phyloP scores from a whole-genome alignment of 192 early-diverging fungal genomes.

The Coemansia sp. region DNA sequence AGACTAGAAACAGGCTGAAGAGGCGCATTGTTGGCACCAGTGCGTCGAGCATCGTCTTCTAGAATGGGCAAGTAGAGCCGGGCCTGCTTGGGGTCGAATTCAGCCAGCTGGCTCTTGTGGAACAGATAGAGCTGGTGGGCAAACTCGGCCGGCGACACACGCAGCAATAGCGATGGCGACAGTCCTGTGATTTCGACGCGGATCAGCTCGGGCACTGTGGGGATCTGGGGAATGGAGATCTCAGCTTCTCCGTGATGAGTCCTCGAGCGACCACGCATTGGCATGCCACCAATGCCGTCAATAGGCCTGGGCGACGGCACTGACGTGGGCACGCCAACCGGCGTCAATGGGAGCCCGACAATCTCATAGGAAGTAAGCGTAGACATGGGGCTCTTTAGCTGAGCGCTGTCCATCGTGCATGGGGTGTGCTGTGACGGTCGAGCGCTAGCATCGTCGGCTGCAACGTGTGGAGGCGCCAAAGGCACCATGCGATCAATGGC shows the following conservation, averaged over 20 bases:
- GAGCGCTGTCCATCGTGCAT: slow-evolving; percentile 13
- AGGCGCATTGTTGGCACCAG: not conserved
- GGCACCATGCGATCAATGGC: slow-evolving; percentile 47
- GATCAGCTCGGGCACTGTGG: slow-evolving; percentile 44
- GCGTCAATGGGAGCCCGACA: slow-evolving; percentile 12
- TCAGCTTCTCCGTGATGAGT: slow-evolving; percentile 46
- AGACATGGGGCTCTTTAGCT: slow-evolving; percentile 13
- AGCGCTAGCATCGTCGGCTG: not conserved
- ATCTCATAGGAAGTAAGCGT: slow-evolving; percentile 33
- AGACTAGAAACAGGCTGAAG: slow-evolving; percentile 21
- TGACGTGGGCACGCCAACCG: slow-evolving; percentile 9
- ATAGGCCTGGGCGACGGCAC: slow-evolving; percentile 1
- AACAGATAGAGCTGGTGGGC: slow-evolving; percentile 70
- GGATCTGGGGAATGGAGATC: slow-evolving; percentile 38
- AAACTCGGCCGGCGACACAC: slow-evolving; percentile 59
- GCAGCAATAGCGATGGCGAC: slow-evolving; percentile 61
- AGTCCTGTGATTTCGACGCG: slow-evolving; percentile 61
- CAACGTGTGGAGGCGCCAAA: not conserved
- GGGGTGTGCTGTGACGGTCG: slow-evolving; percentile 5
- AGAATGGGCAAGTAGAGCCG: slow-evolving; percentile 36
- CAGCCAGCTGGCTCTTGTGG: slow-evolving; percentile 52
- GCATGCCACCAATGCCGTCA: slow-evolving; percentile 5
- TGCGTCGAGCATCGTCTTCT: not conserved
- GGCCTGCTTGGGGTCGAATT: slow-evolving; percentile 37
- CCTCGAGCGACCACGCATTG: slow-evolving; percentile 39